Evolutionary conservation across 2,329 filamentous ascomycete genomes (phyloP).

Genomic region (Phaeosphaeriaceae sp.): DNA sequence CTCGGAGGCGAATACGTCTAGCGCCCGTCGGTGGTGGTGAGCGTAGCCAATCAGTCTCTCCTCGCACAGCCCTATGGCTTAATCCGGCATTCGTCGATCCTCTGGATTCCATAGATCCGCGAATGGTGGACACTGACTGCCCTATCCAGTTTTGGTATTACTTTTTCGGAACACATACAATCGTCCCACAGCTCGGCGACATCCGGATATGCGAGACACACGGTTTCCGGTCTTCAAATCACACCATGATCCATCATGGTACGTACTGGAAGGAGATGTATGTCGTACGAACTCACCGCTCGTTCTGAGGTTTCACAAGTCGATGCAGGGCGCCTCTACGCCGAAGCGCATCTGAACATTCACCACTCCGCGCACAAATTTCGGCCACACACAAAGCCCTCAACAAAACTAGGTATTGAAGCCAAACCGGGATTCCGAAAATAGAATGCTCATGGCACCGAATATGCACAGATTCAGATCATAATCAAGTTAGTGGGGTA

Average conservation of each 20-base stretch:
- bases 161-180: constrained; percentile 20
- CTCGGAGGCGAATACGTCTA: constrained; percentile 24
- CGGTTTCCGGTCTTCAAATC: constrained; percentile 17
- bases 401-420: background rate
- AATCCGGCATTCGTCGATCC: background rate
- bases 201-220: constrained; percentile 23
- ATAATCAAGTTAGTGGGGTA: constrained; percentile 7
- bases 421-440: background rate
- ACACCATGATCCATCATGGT: constrained; percentile 18
- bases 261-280: constrained; percentile 16
- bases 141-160: constrained; percentile 13
- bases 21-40: constrained; percentile 18
- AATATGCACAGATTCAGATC: background rate
- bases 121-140: constrained; percentile 10
- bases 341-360: background rate
- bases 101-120: constrained; percentile 3
- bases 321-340: constrained; percentile 1
- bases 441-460: background rate
- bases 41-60: constrained; percentile 32
- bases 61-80: constrained; percentile 30
- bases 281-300: constrained; percentile 35
- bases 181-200: constrained; percentile 32
- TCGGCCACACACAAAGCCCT: background rate
- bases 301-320: constrained; percentile 20
- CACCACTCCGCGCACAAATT: background rate